These are phyloP conservation scores for Colletotrichum somersetense DNA, from an alignment of 2,329 filamentous ascomycete species.

Conservation along the genomic window DNA sequence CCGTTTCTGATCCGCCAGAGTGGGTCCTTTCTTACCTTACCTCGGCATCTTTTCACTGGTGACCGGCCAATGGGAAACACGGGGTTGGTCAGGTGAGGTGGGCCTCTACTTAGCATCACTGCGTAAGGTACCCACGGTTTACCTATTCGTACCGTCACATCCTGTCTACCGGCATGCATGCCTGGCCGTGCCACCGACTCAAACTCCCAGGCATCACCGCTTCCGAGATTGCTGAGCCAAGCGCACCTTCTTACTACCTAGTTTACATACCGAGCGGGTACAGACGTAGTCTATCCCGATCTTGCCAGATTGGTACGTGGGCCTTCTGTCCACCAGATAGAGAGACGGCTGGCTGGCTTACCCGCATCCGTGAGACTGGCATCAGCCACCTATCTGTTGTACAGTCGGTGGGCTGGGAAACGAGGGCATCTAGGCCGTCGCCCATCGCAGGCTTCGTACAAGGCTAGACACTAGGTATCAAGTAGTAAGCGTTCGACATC, in stretches of 20 bases:
- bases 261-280: not conserved
- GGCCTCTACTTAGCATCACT: not conserved
- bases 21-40: conserved; percentile 10
- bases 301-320: not conserved
- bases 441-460: not conserved
- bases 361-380: not conserved
- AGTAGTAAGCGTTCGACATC: not conserved
- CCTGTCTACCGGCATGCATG: not conserved
- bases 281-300: not conserved
- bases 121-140: no score
- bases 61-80: conserved; percentile 17
- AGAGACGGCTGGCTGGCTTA: not conserved
- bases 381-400: not conserved
- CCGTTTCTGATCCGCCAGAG: conserved; percentile 18
- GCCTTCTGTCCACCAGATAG: not conserved
- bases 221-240: not conserved
- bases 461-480: not conserved
- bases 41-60: conserved; percentile 30
- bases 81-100: conserved; percentile 27
- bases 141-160: no score
- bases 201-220: conserved; percentile 15
- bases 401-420: not conserved
- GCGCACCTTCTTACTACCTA: not conserved
- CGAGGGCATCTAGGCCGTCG: not conserved
- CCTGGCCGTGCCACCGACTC: conserved; percentile 12